Evolutionary conservation across 345 rosid genomes (phyloP).

Genomic region (Garcia nutans): DNA sequence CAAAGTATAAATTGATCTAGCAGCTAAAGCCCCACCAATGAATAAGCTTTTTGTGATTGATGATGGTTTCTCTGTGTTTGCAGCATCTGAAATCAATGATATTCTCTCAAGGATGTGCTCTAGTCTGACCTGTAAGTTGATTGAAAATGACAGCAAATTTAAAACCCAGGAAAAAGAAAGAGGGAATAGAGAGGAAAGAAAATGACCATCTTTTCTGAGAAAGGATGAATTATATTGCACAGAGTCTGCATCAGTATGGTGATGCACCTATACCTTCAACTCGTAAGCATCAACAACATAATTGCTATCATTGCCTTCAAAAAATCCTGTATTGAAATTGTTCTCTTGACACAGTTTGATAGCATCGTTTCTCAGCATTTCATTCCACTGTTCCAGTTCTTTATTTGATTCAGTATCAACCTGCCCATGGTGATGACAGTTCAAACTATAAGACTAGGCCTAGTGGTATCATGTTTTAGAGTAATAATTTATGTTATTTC

Average conservation of each 20-base stretch:
- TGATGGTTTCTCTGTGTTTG: constrained; percentile 94
- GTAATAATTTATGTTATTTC: background rate
- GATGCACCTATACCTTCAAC: constrained; percentile 59
- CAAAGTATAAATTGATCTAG: constrained; percentile 77
- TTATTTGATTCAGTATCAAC: constrained; percentile 79
- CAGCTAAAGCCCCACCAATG: constrained; percentile 95
- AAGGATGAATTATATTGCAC: background rate
- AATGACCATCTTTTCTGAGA: background rate
- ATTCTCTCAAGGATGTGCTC: constrained; percentile 98
- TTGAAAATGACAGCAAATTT: background rate
- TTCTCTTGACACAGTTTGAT: constrained; percentile 92
- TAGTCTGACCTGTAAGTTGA: constrained; percentile 71
- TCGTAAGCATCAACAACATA: constrained; percentile 89
- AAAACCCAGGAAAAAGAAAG: background rate
- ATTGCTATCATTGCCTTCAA: constrained; percentile 85
- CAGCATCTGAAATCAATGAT: constrained; percentile 88
- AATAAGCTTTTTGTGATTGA: constrained; percentile 61
- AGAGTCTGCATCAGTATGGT: background rate
- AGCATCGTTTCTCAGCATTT: constrained; percentile 79
- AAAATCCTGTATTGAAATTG: constrained; percentile 87
- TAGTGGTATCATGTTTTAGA: background rate
- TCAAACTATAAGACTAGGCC: background rate
- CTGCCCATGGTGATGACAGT: constrained; percentile 37
- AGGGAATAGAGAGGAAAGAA: background rate
- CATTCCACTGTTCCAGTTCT: constrained; percentile 97